These are phyloP conservation scores for Sphagnum magellanicum DNA, from an alignment of 228 moss, liverwort and hornwort genomes.

Conservation along the genomic window DNA sequence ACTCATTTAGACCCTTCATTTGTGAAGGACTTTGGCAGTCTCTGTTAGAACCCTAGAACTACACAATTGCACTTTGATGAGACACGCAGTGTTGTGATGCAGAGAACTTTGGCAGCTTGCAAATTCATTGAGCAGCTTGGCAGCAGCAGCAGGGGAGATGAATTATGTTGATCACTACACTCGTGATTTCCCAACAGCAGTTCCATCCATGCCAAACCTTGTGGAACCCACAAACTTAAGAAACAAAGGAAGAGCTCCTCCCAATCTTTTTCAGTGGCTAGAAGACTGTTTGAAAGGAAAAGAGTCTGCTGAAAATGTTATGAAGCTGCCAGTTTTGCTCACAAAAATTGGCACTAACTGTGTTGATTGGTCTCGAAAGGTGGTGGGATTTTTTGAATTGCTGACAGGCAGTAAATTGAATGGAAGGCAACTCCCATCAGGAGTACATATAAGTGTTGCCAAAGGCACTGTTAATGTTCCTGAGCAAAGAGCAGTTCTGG, in stretches of 20 bases:
- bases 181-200: slow-evolving; percentile 84
- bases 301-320: slow-evolving; percentile 19
- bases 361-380: slow-evolving; percentile 93
- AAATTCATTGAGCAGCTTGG: slow-evolving; percentile 73
- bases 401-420: slow-evolving; percentile 50
- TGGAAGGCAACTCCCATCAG: slow-evolving; percentile 46
- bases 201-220: slow-evolving; percentile 49
- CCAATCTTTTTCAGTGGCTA: slow-evolving; percentile 77
- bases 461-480: slow-evolving; percentile 53
- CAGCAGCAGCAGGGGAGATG: slow-evolving; percentile 81
- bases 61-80: too few species aligned
- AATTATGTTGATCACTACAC: slow-evolving; percentile 89
- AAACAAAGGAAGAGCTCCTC: slow-evolving; percentile 46
- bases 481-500: slow-evolving; percentile 94
- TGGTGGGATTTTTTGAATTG: slow-evolving; percentile 87
- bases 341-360: slow-evolving; percentile 40
- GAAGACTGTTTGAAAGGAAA: slow-evolving; percentile 64
- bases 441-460: slow-evolving; percentile 44
- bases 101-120: slow-evolving; percentile 89
- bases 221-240: slow-evolving; percentile 30
- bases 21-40: too few species aligned
- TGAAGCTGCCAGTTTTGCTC: slow-evolving; percentile 66
- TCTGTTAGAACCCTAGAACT: too few species aligned
- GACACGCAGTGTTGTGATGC: not conserved
- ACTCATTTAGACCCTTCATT: not conserved